phyloP scores from a whole-genome alignment of 192 early-diverging fungal genomes.

The Backusella tuberculispora region DNA sequence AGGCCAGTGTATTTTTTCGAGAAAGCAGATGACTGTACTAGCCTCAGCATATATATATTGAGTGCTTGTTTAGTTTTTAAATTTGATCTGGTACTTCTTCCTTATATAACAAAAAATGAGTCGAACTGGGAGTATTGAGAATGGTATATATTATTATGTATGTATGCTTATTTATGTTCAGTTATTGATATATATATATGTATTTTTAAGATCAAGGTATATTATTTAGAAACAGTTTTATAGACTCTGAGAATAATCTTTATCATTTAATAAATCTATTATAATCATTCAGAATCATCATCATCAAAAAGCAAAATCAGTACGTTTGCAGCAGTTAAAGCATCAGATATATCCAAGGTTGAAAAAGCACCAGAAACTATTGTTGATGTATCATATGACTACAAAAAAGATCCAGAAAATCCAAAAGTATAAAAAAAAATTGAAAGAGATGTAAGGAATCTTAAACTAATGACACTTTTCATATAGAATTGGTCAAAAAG shows the following conservation, averaged over 20 bases:
- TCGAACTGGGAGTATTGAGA: background rate
- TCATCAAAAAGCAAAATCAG: background rate
- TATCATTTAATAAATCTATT: background rate
- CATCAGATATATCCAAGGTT: background rate
- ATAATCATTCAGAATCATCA: background rate
- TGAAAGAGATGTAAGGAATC: background rate
- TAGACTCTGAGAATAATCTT: background rate
- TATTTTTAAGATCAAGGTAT: background rate
- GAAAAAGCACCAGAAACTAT: background rate
- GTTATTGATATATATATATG: background rate
- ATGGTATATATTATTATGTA: background rate
- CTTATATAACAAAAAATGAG: background rate
- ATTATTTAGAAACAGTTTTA: background rate
- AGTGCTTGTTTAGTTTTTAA: too few species aligned
- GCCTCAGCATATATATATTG: too few species aligned
- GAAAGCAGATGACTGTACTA: too few species aligned
- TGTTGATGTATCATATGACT: background rate
- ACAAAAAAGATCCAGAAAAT: slow-evolving; percentile 15
- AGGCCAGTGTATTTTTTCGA: too few species aligned
- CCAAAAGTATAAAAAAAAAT: slow-evolving; percentile 16
- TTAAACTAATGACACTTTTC: background rate
- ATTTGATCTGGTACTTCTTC: too few species aligned
- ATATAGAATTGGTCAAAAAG: slow-evolving; percentile 25
- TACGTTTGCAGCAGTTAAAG: background rate
- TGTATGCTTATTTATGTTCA: background rate